Conservation (phyloP, 1,139 yeast genomes). For the Kluyveromyces sp. region DNA sequence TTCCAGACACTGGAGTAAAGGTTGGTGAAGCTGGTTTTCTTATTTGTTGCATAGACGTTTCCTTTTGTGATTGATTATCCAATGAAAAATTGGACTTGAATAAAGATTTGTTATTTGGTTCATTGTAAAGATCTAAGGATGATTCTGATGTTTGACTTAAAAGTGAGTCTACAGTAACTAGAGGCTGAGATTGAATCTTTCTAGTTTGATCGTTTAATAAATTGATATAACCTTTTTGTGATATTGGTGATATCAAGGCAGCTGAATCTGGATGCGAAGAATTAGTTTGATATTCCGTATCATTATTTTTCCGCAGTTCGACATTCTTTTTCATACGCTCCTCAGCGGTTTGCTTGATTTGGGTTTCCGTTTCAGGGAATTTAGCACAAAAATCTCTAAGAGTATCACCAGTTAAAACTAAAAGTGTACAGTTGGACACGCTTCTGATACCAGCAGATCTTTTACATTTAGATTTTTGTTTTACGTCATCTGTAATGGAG, state of each 20-base stretch:
- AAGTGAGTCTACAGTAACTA: no score
- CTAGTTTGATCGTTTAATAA: background rate
- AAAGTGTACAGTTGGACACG: constrained; percentile 49
- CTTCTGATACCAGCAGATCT: constrained; percentile 61
- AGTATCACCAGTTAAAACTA: constrained; percentile 49
- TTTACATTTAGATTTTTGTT: constrained; percentile 13
- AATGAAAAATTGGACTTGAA: background rate
- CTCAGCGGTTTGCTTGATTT: constrained; percentile 54
- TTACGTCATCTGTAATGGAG: constrained; percentile 34
- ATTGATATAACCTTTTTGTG: constrained; percentile 1
- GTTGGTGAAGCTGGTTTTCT: background rate
- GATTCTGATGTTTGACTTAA: background rate
- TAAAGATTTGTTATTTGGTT: background rate
- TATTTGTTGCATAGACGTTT: background rate
- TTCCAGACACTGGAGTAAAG: background rate
- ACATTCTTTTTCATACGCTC: constrained; percentile 36
- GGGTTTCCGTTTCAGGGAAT: constrained; percentile 51
- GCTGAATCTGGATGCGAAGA: background rate
- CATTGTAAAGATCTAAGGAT: background rate
- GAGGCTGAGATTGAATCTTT: no score
- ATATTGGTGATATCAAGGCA: background rate
- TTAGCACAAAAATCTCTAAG: constrained; percentile 45
- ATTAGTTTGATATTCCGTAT: background rate
- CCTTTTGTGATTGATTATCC: background rate
- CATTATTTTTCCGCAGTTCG: background rate